Percentiles rank a stretch among this genome's conserved stretches.
Conservation (phyloP, 805 yeast species). For the Jamesozyma gamospora region DNA sequence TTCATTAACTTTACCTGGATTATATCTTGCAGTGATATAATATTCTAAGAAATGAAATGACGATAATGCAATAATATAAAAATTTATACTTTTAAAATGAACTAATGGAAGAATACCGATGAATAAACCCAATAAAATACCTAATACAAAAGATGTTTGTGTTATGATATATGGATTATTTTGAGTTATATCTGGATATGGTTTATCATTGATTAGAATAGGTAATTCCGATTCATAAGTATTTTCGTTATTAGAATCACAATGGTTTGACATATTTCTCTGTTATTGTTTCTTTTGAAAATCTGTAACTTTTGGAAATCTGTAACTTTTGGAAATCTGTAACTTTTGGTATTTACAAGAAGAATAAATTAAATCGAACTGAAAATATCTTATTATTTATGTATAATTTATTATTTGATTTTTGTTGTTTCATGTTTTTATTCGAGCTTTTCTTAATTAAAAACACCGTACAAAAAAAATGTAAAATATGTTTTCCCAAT, state of each 20-base stretch:
- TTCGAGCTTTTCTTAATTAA: too few relatives aligned
- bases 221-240: conserved; percentile 2
- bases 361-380: too few relatives aligned
- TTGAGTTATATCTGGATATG: conserved; percentile 28
- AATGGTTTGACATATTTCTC: neutral
- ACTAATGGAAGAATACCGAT: conserved; percentile 23
- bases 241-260: neutral
- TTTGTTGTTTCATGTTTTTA: too few relatives aligned
- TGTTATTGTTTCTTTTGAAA: too few relatives aligned
- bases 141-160: conserved; percentile 36
- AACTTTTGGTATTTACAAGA: too few relatives aligned
- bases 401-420: too few relatives aligned
- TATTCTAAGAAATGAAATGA: conserved; percentile 78
- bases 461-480: too few relatives aligned
- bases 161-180: conserved; percentile 38
- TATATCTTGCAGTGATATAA: conserved; percentile 65
- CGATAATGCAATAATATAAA: conserved; percentile 45
- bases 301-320: too few relatives aligned
- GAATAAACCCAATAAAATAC: conserved; percentile 34
- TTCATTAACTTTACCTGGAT: conserved; percentile 51
- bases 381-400: too few relatives aligned
- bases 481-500: too few relatives aligned
- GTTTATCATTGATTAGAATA: neutral
- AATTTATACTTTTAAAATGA: conserved; percentile 29
- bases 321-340: too few relatives aligned